These are phyloP conservation scores for Raphanus hybrid DNA, from an alignment of 441 rosid genomes.

Conservation along the genomic window DNA sequence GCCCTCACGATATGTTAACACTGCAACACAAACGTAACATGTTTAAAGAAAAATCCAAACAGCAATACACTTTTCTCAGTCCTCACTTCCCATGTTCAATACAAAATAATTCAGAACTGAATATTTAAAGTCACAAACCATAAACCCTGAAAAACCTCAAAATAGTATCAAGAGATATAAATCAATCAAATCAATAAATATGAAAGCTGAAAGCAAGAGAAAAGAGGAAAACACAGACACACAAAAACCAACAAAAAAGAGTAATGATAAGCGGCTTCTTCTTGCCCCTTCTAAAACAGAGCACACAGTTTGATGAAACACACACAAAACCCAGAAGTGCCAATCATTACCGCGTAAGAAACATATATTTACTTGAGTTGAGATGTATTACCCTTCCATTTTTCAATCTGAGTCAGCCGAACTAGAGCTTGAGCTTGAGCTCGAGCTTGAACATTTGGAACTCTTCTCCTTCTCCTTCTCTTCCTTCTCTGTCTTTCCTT, in stretches of 20 bases:
- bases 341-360: constrained; percentile 23
- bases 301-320: constrained; percentile 15
- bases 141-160: too few relatives aligned
- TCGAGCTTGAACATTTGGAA: constrained; percentile 5
- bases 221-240: constrained; percentile 7
- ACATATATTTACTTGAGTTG: constrained; percentile 31
- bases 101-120: too few relatives aligned
- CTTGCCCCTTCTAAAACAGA: constrained; percentile 31
- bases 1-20: too few relatives aligned
- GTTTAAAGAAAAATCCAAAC: too few relatives aligned
- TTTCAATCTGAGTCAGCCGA: constrained; percentile 47
- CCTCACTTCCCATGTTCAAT: too few relatives aligned
- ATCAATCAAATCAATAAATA: too few relatives aligned
- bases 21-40: too few relatives aligned
- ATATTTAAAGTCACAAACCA: too few relatives aligned
- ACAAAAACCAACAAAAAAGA: constrained; percentile 11
- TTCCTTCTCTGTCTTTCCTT: constrained; percentile 4
- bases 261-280: constrained; percentile 25
- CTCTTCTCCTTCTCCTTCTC: neutral
- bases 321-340: constrained; percentile 33
- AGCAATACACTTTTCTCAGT: too few relatives aligned
- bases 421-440: constrained; percentile 41
- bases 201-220: constrained; percentile 12
- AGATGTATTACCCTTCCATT: constrained; percentile 21
- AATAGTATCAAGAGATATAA: too few relatives aligned